A percentile compares a stretch with the other conserved stretches of the same genome.
These are phyloP conservation scores for Suillus variegatus DNA, from an alignment of 768 basidiomycete species.

Conservation along the genomic window DNA sequence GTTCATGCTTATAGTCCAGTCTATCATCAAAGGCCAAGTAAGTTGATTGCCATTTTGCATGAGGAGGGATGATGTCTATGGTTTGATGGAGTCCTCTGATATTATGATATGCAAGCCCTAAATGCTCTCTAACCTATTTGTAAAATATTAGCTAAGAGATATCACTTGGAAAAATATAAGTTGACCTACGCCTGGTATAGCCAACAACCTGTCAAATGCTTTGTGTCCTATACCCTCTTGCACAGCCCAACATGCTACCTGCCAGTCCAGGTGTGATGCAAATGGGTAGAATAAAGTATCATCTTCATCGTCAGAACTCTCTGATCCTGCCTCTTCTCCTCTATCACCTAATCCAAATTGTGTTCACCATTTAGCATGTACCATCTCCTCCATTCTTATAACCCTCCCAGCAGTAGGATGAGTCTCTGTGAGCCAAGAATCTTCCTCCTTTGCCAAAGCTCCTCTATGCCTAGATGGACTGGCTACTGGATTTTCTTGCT, in stretches of 20 bases:
- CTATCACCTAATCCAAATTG: not conserved
- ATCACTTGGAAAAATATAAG: too few species aligned
- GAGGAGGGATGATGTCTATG: slow-evolving; percentile 2
- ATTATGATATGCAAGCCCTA: too few species aligned
- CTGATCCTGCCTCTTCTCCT: not conserved
- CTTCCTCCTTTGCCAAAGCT: too few species aligned
- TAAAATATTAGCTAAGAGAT: too few species aligned
- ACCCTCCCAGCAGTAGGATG: not conserved
- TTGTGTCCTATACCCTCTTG: slow-evolving; percentile 10
- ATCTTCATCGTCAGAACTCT: not conserved
- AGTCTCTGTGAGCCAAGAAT: not conserved
- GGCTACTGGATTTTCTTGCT: too few species aligned
- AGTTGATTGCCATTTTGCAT: slow-evolving; percentile 1
- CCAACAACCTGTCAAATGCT: slow-evolving; percentile 7
- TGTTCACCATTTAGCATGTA: not conserved
- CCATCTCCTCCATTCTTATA: not conserved
- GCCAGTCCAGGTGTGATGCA: slow-evolving; percentile 5
- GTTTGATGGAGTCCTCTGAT: too few species aligned
- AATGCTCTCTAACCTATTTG: too few species aligned
- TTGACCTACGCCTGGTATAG: too few species aligned
- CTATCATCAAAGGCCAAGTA: not conserved
- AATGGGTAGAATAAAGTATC: slow-evolving; percentile 7
- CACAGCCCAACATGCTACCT: slow-evolving; percentile 7
- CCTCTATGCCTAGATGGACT: too few species aligned
- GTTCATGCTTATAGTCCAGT: not conserved